A percentile compares a stretch with the other conserved stretches of the same genome.
These are phyloP conservation scores for Backusella liffmaniae DNA, from an alignment of 192 early-diverging fungal genomes.

Conservation along the genomic window DNA sequence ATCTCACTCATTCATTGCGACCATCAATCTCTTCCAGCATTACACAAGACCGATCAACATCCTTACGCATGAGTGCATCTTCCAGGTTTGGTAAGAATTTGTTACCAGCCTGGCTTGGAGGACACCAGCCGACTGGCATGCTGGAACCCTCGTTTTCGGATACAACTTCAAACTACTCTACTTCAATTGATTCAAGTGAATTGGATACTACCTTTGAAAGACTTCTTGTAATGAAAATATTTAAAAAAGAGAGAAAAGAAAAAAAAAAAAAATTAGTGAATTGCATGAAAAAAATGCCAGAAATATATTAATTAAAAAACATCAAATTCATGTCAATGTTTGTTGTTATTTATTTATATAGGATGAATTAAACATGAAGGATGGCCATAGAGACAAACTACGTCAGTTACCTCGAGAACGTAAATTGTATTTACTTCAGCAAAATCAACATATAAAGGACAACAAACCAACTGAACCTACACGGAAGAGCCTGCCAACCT, in stretches of 20 bases:
- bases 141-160: neutral
- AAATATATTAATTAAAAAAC: neutral
- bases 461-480: neutral
- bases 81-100: slow-evolving; percentile 30
- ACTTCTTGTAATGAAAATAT: slow-evolving; percentile 8
- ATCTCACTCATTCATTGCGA: slow-evolving; percentile 2
- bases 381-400: slow-evolving; percentile 34
- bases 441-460: slow-evolving; percentile 36
- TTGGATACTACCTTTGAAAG: slow-evolving; percentile 15
- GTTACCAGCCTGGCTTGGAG: slow-evolving; percentile 28
- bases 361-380: slow-evolving; percentile 49
- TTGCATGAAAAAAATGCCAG: neutral
- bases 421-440: slow-evolving; percentile 35
- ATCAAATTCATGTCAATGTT: neutral
- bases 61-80: slow-evolving; percentile 16
- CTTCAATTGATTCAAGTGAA: slow-evolving; percentile 1
- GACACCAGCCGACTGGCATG: neutral
- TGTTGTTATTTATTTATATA: slow-evolving; percentile 12
- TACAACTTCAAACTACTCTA: neutral
- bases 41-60: neutral
- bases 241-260: neutral
- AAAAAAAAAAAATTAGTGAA: neutral
- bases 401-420: slow-evolving; percentile 40
- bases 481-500: neutral
- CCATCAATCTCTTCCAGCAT: neutral